Evolutionary conservation across 2,329 filamentous ascomycete genomes (phyloP), one percentile per base, ranked within the genome.

Genomic region (Tolypocladium sp.): DNA sequence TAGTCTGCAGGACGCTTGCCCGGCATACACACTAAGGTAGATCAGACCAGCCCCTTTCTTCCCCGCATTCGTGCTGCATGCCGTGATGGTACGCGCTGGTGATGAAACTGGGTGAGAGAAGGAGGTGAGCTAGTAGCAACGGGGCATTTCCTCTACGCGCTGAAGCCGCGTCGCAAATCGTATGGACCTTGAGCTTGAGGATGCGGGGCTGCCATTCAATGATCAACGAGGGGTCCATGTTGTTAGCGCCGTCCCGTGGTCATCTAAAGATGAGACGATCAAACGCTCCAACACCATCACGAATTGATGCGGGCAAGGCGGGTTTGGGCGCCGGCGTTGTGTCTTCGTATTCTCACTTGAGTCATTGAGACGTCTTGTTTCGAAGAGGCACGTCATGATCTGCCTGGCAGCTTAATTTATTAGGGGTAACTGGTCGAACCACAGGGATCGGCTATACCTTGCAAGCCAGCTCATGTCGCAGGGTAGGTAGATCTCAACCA

Each of bases 121-220:
- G n/a, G 27, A 20, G 46, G 6, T 30, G n/a, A 20, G n/a, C n/a
- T 33, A 22, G 46, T 4, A 12, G 27, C 15, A 20, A 13, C 15
- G 17, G 27, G 6, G 49, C 52, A 51, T 52, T 52, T 52, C 35
- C 20, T 8, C 12, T 56, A 56, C 53, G 57, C 57, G 57, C 57
- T 40, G 27, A 59, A 59, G 57, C 57, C 57, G 57, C 57, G 40
- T 37, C 20, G 53, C 53, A 57, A 52, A 38, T 38, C 13, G 37
- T 12, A 38, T 15, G 30, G 1, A 15, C 37, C 37, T 38, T 38
- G 53, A 20, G 13, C 1, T 12, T 55, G n/a, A n/a, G n/a, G n/a
- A n/a, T n/a, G 53, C 53, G 41, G 55, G 41, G 27, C 20, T 42
- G 37, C 17, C 53, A 20, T 41, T 27, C 33, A 38, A 15, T 13